Conservation (phyloP, 257 asterid genomes). For the Perilla frutescens region DNA sequence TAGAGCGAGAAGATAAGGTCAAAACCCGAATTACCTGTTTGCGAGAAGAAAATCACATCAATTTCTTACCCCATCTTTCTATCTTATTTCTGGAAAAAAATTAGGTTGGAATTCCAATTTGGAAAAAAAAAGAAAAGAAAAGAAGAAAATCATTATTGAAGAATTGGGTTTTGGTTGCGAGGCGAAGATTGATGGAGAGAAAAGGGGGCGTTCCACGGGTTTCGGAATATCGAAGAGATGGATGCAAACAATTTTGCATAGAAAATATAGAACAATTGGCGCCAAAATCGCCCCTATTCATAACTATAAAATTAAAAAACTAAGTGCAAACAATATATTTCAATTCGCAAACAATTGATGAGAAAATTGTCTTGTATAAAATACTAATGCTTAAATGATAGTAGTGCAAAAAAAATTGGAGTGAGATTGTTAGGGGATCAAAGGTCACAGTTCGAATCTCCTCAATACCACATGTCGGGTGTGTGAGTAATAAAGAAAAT, state of each 20-base stretch:
- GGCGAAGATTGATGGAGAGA: slow-evolving; percentile 38
- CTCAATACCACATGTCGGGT: too few species aligned
- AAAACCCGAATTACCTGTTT: slow-evolving; percentile 29
- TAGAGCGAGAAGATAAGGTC: background rate
- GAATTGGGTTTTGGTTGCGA: slow-evolving; percentile 37
- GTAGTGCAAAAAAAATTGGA: too few species aligned
- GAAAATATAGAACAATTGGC: slow-evolving; percentile 37
- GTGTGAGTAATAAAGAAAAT: too few species aligned
- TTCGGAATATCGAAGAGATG: slow-evolving; percentile 42
- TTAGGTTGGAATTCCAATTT: slow-evolving; percentile 28
- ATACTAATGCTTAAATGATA: too few species aligned
- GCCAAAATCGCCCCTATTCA: slow-evolving; percentile 20
- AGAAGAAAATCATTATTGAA: background rate
- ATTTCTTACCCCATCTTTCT: slow-evolving; percentile 12
- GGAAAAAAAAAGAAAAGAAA: background rate
- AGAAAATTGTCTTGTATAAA: too few species aligned
- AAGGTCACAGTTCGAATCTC: too few species aligned
- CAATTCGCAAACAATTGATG: too few species aligned
- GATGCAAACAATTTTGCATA: slow-evolving; percentile 17
- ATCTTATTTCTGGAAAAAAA: slow-evolving; percentile 16
- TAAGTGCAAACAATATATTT: background rate
- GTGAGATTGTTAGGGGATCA: too few species aligned
- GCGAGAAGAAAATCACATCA: slow-evolving; percentile 12
- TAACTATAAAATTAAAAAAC: slow-evolving; percentile 11
- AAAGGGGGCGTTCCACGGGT: slow-evolving; percentile 46